phyloP scores from a whole-genome alignment of 2,329 filamentous ascomycete genomes.

The Exserohilum rostratum region DNA sequence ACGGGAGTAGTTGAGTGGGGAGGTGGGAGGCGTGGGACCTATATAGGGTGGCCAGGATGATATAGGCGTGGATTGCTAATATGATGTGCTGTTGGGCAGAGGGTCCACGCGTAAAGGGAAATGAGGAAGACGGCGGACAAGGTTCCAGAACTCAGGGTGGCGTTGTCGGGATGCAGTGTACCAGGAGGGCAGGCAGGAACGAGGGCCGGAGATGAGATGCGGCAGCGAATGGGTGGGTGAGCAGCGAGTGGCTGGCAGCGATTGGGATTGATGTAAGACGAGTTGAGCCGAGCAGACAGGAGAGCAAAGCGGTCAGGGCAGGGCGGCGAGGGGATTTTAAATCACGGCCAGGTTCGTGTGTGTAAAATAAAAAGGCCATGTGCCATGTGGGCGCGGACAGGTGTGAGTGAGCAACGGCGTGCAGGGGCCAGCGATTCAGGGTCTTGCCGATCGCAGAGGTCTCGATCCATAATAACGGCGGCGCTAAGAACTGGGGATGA shows the following conservation, averaged over 20 bases:
- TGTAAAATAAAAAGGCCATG: constrained; percentile 27
- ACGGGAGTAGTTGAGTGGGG: not conserved
- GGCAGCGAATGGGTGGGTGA: constrained; percentile 1
- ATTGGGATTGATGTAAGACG: not conserved
- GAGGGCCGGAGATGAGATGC: not conserved
- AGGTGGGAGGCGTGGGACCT: constrained; percentile 8
- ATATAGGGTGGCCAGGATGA: constrained; percentile 11
- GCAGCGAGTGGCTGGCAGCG: not conserved
- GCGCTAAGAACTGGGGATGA: constrained; percentile 29
- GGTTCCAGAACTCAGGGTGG: constrained; percentile 15
- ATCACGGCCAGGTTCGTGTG: not conserved
- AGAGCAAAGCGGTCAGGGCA: constrained; percentile 2
- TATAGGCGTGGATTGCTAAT: constrained; percentile 16
- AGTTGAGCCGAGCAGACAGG: constrained; percentile 8
- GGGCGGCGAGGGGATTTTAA: constrained; percentile 27
- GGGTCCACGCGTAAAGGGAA: constrained; percentile 1
- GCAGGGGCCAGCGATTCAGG: constrained; percentile 19
- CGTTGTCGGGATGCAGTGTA: constrained; percentile 9
- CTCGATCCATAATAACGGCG: constrained; percentile 32
- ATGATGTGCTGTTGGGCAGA: constrained; percentile 14
- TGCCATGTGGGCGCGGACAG: constrained; percentile 6
- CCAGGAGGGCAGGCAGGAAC: constrained; percentile 1
- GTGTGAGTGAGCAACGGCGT: constrained; percentile 17
- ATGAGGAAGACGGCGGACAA: not conserved
- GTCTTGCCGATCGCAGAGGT: constrained; percentile 31